Conservation (phyloP, 2,329 filamentous ascomycete genomes). For the Colletotrichum eleusines region DNA sequence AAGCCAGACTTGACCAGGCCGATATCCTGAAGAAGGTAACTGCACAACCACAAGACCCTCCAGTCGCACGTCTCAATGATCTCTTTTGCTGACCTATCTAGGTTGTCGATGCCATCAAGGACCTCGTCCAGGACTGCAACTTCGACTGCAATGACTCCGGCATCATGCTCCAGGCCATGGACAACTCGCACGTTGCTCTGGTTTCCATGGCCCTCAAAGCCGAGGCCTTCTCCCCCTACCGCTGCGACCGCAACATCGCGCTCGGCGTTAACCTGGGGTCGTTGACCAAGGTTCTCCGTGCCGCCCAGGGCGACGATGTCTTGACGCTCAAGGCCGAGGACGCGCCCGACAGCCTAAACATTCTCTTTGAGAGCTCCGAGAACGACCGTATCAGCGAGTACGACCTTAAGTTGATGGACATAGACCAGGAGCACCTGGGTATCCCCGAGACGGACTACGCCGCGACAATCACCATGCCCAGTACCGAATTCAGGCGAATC, state of each 20-base stretch:
- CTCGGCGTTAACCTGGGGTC: slow-evolving; percentile 97
- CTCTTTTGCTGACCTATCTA: slow-evolving; percentile 52
- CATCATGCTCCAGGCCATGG: slow-evolving; percentile 98
- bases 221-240: slow-evolving; percentile 93
- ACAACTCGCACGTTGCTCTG: slow-evolving; percentile 99
- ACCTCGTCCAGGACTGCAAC: slow-evolving; percentile 99
- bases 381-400: slow-evolving; percentile 97
- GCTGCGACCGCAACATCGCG: slow-evolving; percentile 98
- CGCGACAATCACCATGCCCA: slow-evolving; percentile 89
- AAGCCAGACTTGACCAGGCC: slow-evolving; percentile 97
- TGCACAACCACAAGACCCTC: slow-evolving; percentile 35
- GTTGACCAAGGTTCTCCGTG: slow-evolving; percentile 95
- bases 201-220: slow-evolving; percentile 99
- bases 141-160: slow-evolving; percentile 99
- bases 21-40: slow-evolving; percentile 93
- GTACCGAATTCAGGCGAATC: slow-evolving; percentile 92
- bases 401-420: slow-evolving; percentile 99
- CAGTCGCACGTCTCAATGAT: slow-evolving; percentile 21
- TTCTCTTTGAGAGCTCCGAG: slow-evolving; percentile 91
- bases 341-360: slow-evolving; percentile 92
- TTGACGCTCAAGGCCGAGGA: slow-evolving; percentile 98
- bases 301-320: slow-evolving; percentile 93
- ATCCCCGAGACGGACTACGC: slow-evolving; percentile 99
- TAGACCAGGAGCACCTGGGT: slow-evolving; percentile 98
- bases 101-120: slow-evolving; percentile 99